Conservation (phyloP, 2,329 filamentous ascomycete species). For the Penicillium sclerotigenum region DNA sequence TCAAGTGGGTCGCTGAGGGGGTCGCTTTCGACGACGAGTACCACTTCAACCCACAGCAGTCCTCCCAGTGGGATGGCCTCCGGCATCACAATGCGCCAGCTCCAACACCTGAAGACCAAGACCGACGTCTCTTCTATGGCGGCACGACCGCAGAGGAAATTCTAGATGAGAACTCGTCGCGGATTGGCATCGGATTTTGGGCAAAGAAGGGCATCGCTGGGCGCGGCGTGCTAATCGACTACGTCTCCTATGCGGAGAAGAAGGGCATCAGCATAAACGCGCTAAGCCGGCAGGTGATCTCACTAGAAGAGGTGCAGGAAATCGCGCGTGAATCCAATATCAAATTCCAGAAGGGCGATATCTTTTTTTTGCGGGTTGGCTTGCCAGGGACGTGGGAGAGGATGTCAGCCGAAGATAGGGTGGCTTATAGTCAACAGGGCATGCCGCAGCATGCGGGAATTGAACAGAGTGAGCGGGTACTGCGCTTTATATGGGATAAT, state of each 20-base stretch:
- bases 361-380: conserved; percentile 41
- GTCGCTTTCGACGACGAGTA: conserved; percentile 51
- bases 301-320: conserved; percentile 35
- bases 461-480: conserved; percentile 42
- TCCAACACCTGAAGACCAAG: conserved; percentile 32
- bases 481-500: conserved; percentile 59
- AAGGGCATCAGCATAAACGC: conserved; percentile 33
- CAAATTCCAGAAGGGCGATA: conserved; percentile 36
- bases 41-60: conserved; percentile 53
- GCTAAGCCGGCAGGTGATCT: conserved; percentile 32
- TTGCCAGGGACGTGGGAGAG: conserved; percentile 34
- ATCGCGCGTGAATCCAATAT: conserved; percentile 38
- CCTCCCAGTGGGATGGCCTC: conserved; percentile 55
- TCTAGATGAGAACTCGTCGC: conserved; percentile 29
- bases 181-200: conserved; percentile 41
- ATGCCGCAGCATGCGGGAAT: conserved; percentile 36
- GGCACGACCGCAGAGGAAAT: conserved; percentile 38
- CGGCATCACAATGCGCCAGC: conserved; percentile 50
- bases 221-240: conserved; percentile 42
- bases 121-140: conserved; percentile 36
- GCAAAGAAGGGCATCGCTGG: conserved; percentile 40
- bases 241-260: conserved; percentile 35
- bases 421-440: conserved; percentile 31
- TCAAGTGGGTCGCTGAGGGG: conserved; percentile 48
- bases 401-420: conserved; percentile 29